A percentile compares a stretch with the other conserved stretches of the same genome.
Conservation (phyloP, 2,329 filamentous ascomycete species). For the Fusarium falciforme region DNA sequence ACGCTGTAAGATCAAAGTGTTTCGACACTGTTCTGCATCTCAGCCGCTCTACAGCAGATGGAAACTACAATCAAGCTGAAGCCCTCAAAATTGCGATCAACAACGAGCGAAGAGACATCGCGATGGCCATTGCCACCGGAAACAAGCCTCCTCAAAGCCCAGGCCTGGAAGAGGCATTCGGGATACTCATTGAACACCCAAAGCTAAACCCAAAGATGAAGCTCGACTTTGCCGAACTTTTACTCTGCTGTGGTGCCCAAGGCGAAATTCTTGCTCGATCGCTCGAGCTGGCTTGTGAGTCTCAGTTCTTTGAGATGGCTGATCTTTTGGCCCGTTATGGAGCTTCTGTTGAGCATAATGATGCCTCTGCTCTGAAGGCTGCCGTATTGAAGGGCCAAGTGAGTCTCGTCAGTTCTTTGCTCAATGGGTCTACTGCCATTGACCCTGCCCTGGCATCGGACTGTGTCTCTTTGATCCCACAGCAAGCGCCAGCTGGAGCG, state of each 20-base stretch:
- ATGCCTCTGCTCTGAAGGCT: conserved; percentile 60
- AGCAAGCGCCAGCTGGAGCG: conserved; percentile 58
- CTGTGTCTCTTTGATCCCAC: conserved; percentile 62
- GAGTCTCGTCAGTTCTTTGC: conserved; percentile 59
- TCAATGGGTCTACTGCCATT: conserved; percentile 57
- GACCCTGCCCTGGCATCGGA: conserved; percentile 60
- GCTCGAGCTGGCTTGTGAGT: conserved; percentile 60
- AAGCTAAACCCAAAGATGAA: conserved; percentile 62
- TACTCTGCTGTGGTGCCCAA: conserved; percentile 68
- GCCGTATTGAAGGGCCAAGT: conserved; percentile 59
- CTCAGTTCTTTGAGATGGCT: conserved; percentile 66
- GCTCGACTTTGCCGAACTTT: conserved; percentile 63
- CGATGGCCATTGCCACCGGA: conserved; percentile 65
- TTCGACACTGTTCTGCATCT: conserved; percentile 62
- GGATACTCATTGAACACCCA: conserved; percentile 57
- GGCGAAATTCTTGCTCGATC: conserved; percentile 62
- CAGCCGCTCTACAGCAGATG: conserved; percentile 64
- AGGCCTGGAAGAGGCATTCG: conserved; percentile 63
- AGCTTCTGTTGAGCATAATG: conserved; percentile 65
- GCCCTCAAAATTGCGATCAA: conserved; percentile 63
- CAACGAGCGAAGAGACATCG: conserved; percentile 64
- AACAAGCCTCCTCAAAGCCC: conserved; percentile 61
- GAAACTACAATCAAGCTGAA: conserved; percentile 62
- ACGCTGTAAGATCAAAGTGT: conserved; percentile 62
- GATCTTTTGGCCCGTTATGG: conserved; percentile 64